Percentiles rank a stretch among this genome's conserved stretches.
phyloP scores from a whole-genome alignment of 2,329 filamentous ascomycete species.

The Lachnellula arida region DNA sequence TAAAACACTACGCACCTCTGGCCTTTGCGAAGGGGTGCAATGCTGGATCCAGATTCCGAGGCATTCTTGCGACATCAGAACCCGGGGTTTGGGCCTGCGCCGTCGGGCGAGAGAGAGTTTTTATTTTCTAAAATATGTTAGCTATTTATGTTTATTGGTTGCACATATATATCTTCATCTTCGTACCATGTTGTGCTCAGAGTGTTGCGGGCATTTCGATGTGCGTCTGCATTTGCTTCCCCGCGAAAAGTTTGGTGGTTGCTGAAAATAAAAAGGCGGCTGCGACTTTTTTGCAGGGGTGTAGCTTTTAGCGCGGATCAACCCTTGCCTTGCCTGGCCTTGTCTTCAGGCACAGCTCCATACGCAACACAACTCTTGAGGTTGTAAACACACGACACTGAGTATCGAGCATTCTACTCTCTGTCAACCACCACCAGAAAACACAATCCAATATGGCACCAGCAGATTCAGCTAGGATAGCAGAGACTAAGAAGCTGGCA shows the following conservation, averaged over 20 bases:
- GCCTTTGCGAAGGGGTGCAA: constrained; percentile 89
- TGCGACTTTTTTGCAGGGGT: constrained; percentile 23
- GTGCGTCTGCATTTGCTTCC: background rate
- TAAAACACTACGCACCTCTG: constrained; percentile 35
- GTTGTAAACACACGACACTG: constrained; percentile 13
- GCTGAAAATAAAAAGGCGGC: constrained; percentile 16
- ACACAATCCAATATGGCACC: constrained; percentile 45
- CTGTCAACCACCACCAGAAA: constrained; percentile 8
- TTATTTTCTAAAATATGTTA: constrained; percentile 46
- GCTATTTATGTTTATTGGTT: background rate
- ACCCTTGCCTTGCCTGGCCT: background rate
- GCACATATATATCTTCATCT: background rate
- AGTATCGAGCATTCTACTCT: background rate
- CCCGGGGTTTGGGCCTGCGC: constrained; percentile 63
- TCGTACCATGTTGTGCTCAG: constrained; percentile 28
- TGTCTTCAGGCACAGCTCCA: constrained; percentile 5
- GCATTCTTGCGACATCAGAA: constrained; percentile 58
- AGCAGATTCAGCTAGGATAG: constrained; percentile 62
- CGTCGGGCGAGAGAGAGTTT: constrained; percentile 62
- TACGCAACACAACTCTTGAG: constrained; percentile 8
- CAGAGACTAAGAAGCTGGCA: constrained; percentile 80
- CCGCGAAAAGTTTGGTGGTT: constrained; percentile 5
- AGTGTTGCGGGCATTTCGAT: constrained; percentile 16
- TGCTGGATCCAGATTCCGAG: constrained; percentile 74
- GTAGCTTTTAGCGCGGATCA: constrained; percentile 11